A percentile compares a stretch with the other conserved stretches of the same genome.
phyloP scores from a whole-genome alignment of 495 filamentous ascomycete genomes.

The Annulohypoxylon nitens region DNA sequence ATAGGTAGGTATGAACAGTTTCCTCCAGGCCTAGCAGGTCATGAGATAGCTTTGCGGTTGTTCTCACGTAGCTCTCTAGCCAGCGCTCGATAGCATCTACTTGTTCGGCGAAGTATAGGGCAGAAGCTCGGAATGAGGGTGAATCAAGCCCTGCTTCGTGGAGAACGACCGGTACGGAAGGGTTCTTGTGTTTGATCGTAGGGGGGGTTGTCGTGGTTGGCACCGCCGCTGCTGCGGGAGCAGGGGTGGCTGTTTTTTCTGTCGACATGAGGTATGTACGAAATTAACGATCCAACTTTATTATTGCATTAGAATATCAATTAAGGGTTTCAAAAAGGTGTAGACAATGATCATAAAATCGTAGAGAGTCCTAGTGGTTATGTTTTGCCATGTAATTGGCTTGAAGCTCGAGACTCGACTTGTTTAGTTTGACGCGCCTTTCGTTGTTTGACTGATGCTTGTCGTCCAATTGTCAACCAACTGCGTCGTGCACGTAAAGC shows the following conservation, averaged over 20 bases:
- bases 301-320: slow-evolving; percentile 32
- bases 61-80: slow-evolving; percentile 87
- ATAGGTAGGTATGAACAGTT: slow-evolving; percentile 78
- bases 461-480: slow-evolving; percentile 11
- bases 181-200: slow-evolving; percentile 50
- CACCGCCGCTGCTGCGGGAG: slow-evolving; percentile 27
- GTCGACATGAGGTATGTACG: slow-evolving; percentile 1
- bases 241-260: slow-evolving; percentile 38
- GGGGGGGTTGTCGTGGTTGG: slow-evolving; percentile 26
- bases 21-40: slow-evolving; percentile 79
- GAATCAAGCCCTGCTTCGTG: slow-evolving; percentile 97
- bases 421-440: slow-evolving; percentile 20
- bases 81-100: slow-evolving; percentile 92
- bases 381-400: slow-evolving; percentile 3
- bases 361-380: background rate
- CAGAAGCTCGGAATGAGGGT: slow-evolving; percentile 91
- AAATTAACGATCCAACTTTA: slow-evolving; percentile 26
- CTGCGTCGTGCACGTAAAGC: background rate
- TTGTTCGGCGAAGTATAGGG: slow-evolving; percentile 91
- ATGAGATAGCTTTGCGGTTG: slow-evolving; percentile 79
- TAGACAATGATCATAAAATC: slow-evolving; percentile 17
- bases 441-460: slow-evolving; percentile 12
- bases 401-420: slow-evolving; percentile 4
- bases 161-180: slow-evolving; percentile 79
- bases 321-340: slow-evolving; percentile 3